Percentiles rank a stretch among this genome's conserved stretches.
Evolutionary conservation across 2,329 filamentous ascomycete species (phyloP).

Genomic region (Xylariaceae sp.): DNA sequence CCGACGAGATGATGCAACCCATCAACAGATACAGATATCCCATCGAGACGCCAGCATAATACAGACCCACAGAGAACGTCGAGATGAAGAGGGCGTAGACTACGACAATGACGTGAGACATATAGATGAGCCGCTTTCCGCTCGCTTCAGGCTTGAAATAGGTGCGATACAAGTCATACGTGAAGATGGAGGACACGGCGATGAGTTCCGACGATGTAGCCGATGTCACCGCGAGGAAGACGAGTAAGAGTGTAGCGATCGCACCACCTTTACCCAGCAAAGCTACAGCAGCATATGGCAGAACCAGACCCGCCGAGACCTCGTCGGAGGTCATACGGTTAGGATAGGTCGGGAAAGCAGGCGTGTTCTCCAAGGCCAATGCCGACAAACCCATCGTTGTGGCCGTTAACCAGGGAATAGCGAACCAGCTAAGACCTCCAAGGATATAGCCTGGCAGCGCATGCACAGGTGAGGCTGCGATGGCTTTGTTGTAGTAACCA

Average conservation of each 20-base stretch:
- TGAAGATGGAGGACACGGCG: constrained; percentile 82
- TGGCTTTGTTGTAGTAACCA: constrained; percentile 90
- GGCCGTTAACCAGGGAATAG: constrained; percentile 84
- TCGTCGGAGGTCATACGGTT: constrained; percentile 69
- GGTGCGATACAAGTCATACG: constrained; percentile 83
- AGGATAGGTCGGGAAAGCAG: constrained; percentile 67
- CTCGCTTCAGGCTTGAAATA: constrained; percentile 77
- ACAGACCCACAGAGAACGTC: constrained; percentile 70
- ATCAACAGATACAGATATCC: constrained; percentile 86
- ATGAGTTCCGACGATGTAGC: constrained; percentile 81
- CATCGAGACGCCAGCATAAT: constrained; percentile 75
- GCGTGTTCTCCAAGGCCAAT: constrained; percentile 71
- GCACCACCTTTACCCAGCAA: constrained; percentile 79
- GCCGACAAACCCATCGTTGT: constrained; percentile 85
- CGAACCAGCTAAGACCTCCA: constrained; percentile 85
- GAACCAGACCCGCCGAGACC: constrained; percentile 76
- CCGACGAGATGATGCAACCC: constrained; percentile 84
- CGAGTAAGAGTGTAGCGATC: constrained; percentile 70
- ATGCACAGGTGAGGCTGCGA: constrained; percentile 79
- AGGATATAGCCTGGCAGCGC: constrained; percentile 86
- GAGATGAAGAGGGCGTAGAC: constrained; percentile 73
- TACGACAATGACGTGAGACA: constrained; percentile 70
- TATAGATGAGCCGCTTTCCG: constrained; percentile 73
- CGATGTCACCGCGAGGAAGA: constrained; percentile 88
- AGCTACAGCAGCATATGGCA: constrained; percentile 81